phyloP scores from a whole-genome alignment of 495 filamentous ascomycete genomes.

The Penicillium lividum region DNA sequence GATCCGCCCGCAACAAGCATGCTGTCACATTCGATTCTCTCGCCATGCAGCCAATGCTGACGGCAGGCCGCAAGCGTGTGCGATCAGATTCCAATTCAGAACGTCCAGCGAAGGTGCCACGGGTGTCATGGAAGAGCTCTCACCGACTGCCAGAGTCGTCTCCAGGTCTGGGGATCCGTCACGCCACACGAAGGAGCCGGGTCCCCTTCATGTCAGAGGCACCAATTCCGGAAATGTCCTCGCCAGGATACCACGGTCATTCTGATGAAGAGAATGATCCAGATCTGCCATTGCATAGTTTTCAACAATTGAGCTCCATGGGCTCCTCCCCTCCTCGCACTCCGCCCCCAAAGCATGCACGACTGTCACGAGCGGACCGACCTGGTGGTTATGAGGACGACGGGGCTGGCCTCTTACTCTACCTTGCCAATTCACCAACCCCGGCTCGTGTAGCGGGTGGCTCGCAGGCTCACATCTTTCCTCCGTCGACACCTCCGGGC shows the following conservation, averaged over 20 bases:
- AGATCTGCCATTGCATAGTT: slow-evolving; percentile 73
- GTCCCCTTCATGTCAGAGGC: slow-evolving; percentile 73
- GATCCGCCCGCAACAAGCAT: slow-evolving; percentile 49
- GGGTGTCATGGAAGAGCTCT: slow-evolving; percentile 69
- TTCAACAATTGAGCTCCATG: slow-evolving; percentile 56
- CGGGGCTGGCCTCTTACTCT: slow-evolving; percentile 87
- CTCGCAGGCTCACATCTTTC: slow-evolving; percentile 50
- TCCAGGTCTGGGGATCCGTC: slow-evolving; percentile 53
- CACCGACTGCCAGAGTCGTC: slow-evolving; percentile 81
- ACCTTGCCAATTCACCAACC: slow-evolving; percentile 89
- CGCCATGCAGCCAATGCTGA: slow-evolving; percentile 49
- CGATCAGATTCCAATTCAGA: slow-evolving; percentile 66
- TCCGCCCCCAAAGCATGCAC: slow-evolving; percentile 67
- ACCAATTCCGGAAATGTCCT: slow-evolving; percentile 62
- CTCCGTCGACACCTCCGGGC: slow-evolving; percentile 86
- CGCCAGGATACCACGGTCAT: slow-evolving; percentile 59
- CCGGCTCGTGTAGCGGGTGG: slow-evolving; percentile 59
- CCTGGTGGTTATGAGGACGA: slow-evolving; percentile 61
- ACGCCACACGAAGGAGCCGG: slow-evolving; percentile 48
- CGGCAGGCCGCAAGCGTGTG: slow-evolving; percentile 62
- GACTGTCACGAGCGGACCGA: slow-evolving; percentile 47
- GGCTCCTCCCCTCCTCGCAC: slow-evolving; percentile 80
- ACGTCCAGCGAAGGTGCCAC: slow-evolving; percentile 55
- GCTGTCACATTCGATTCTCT: slow-evolving; percentile 48
- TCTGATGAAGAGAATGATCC: slow-evolving; percentile 76